Evolutionary conservation across 2,329 filamentous ascomycete species (phyloP).

Genomic region (Scorias spongiosa): DNA sequence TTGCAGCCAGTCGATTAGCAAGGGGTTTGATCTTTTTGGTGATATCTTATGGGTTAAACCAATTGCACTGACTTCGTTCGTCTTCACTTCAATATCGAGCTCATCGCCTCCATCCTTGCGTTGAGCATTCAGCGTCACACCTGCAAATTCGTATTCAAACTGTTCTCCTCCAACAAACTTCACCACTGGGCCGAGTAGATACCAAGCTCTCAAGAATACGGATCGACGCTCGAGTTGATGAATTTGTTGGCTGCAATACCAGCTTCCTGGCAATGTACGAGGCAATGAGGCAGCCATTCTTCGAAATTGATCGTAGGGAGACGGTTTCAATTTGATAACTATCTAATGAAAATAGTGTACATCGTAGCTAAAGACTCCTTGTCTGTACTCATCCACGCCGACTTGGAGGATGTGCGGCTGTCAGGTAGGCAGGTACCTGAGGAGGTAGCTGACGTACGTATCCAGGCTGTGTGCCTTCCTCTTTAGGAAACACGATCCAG

Average conservation of each 20-base stretch:
- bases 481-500: too few species aligned
- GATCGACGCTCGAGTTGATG: constrained; percentile 29
- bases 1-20: too few species aligned
- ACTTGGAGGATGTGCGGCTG: too few species aligned
- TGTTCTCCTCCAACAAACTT: constrained; percentile 29
- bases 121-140: constrained; percentile 26
- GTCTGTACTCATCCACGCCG: too few species aligned
- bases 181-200: constrained; percentile 32
- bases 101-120: constrained; percentile 20
- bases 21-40: too few species aligned
- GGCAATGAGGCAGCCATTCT: constrained; percentile 6
- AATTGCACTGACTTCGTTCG: neutral
- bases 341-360: too few species aligned
- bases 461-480: too few species aligned
- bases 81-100: constrained; percentile 26
- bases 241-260: constrained; percentile 25
- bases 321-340: neutral
- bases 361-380: too few species aligned
- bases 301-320: neutral
- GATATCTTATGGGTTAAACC: too few species aligned
- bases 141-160: constrained; percentile 36
- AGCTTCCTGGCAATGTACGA: constrained; percentile 26
- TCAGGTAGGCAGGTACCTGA: too few species aligned
- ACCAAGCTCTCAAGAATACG: constrained; percentile 23
- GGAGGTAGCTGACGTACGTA: too few species aligned